Conservation (phyloP, 768 basidiomycete genomes). For the Lanmaoa rubissima region DNA sequence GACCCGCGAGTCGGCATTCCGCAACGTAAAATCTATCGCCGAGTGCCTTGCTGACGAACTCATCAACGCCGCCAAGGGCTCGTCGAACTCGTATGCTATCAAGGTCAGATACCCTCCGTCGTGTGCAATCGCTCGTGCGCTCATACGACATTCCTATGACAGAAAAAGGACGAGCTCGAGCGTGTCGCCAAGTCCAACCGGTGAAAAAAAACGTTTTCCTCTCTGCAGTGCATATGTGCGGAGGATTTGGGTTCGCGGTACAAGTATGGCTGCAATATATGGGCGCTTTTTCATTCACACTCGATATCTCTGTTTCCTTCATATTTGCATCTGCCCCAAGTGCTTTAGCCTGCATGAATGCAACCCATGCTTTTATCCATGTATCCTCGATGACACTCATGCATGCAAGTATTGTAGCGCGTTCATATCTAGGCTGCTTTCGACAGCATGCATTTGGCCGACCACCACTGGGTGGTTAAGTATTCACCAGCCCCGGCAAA, state of each 20-base stretch:
- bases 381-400: constrained; percentile 16
- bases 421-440: constrained; percentile 2
- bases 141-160: not conserved
- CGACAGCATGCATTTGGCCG: too few species aligned
- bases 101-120: constrained; percentile 55
- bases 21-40: constrained; percentile 98
- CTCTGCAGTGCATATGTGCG: not conserved
- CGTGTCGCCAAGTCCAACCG: constrained; percentile 99
- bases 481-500: not conserved
- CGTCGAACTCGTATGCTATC: constrained; percentile 99
- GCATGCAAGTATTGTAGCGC: constrained; percentile 6
- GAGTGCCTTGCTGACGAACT: constrained; percentile 99
- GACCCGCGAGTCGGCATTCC: constrained; percentile 99
- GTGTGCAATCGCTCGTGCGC: not conserved
- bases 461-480: too few species aligned
- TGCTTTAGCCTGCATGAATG: constrained; percentile 22
- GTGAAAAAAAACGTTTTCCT: constrained; percentile 57
- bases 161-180: constrained; percentile 99
- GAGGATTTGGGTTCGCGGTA: constrained; percentile 12
- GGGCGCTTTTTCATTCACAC: constrained; percentile 16
- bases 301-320: constrained; percentile 1
- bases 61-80: constrained; percentile 99
- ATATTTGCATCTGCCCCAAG: constrained; percentile 11
- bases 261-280: constrained; percentile 24
- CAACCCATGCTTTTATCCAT: constrained; percentile 23